Evolutionary conservation across 1,284 basidiomycete species (phyloP).

Genomic region (Thecaphora thlaspeos): DNA sequence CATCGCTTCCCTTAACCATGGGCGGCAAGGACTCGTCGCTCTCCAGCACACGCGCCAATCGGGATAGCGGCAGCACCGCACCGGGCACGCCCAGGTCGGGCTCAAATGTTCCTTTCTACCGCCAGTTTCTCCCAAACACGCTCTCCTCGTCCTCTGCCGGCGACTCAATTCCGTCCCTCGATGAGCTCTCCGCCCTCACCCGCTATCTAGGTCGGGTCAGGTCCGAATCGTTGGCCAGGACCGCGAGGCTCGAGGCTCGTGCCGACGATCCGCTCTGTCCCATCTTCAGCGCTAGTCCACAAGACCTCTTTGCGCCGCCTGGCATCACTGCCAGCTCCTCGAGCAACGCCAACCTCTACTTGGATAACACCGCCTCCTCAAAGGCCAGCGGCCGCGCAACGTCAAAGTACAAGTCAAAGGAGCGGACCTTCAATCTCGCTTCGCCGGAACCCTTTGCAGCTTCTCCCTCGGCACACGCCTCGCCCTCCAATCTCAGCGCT

Average conservation of each 20-base stretch:
- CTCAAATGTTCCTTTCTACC: constrained; percentile 21
- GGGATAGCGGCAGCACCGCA: background rate
- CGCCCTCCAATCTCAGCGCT: background rate
- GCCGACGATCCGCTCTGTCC: constrained; percentile 16
- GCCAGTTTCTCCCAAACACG: constrained; percentile 33
- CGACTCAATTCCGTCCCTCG: constrained; percentile 32
- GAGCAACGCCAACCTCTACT: constrained; percentile 15
- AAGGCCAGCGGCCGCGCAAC: background rate
- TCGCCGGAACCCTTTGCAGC: constrained; percentile 16
- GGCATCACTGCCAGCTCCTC: constrained; percentile 9
- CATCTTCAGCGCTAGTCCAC: constrained; percentile 24
- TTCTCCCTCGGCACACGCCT: background rate
- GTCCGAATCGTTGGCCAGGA: constrained; percentile 20
- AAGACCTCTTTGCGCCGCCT: constrained; percentile 31
- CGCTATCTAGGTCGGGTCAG: constrained; percentile 27
- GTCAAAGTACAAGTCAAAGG: constrained; percentile 19
- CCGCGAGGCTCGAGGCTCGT: constrained; percentile 21
- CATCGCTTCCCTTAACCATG: background rate
- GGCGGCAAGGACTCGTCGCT: constrained; percentile 4
- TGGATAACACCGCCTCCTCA: constrained; percentile 8
- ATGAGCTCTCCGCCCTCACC: constrained; percentile 29
- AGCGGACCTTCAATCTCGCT: constrained; percentile 17
- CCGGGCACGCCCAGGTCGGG: background rate
- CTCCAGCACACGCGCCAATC: background rate
- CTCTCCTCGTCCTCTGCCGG: constrained; percentile 27